These are phyloP conservation scores for Tetrapisispora arboricola DNA, from an alignment of 805 yeast genomes.

Conservation along the genomic window DNA sequence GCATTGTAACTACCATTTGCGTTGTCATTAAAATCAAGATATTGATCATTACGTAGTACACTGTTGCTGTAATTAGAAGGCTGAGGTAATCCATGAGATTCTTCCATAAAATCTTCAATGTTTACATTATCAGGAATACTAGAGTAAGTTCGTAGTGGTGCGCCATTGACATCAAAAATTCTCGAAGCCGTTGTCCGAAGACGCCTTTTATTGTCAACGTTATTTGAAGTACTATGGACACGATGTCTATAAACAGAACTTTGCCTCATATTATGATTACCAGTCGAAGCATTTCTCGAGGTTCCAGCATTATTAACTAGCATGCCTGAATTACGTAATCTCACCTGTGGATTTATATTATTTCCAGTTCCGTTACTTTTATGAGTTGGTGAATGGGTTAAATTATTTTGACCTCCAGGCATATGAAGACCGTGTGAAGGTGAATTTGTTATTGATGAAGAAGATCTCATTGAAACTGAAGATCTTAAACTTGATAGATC, in stretches of 20 bases:
- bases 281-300: constrained; percentile 1
- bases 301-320: not conserved
- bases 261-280: constrained; percentile 1
- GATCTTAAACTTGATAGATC: constrained; percentile 16
- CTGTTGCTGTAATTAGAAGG: not conserved
- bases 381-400: constrained; percentile 1
- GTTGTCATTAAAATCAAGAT: not conserved
- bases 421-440: constrained; percentile 22
- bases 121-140: constrained; percentile 55
- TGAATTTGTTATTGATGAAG: constrained; percentile 13
- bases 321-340: not conserved
- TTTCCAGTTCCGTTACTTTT: not conserved
- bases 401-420: constrained; percentile 11
- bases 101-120: constrained; percentile 34
- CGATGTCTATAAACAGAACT: constrained; percentile 1
- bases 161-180: constrained; percentile 61
- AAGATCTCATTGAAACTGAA: constrained; percentile 15
- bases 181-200: constrained; percentile 62
- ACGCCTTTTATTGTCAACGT: constrained; percentile 24
- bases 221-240: constrained; percentile 3
- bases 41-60: not conserved
- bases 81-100: not conserved
- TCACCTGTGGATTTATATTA: not conserved
- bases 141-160: constrained; percentile 62
- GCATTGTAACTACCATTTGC: not conserved